Base-by-base conservation (phyloP, 257 asterid species). In the Fraxinus excelsior region DNA sequence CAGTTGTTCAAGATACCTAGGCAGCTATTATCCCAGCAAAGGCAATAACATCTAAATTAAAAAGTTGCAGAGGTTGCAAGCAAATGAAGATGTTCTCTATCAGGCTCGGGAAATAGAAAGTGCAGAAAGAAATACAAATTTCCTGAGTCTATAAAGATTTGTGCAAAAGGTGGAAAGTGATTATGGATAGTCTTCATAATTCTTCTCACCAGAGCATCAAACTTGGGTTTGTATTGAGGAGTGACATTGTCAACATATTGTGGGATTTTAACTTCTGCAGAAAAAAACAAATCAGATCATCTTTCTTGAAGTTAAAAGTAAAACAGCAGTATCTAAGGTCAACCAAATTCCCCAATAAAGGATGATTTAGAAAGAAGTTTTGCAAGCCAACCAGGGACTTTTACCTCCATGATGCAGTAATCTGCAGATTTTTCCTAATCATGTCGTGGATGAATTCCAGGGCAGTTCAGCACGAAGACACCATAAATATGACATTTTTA, bases 221-320 rank as follows among this genome's bases (percentile, higher is more conserved):
- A 91, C 85, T 94, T 89, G 72, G 97, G 96, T 69, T 91, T 90
- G 86, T 89, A 94, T 81, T 91, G 86, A 62, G 97, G 98, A 73
- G 96, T 91, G 82, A 91, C 98, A 35, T 81, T 90, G 87, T 94
- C 98, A 71, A 87, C 98, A 78, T 88, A 91, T 84, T 89, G 85
- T 11, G 98, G 98, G 82, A 94, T 84, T 83, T 94, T 86, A 76
- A 94, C 71, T 82, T 91, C 98, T 91, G 85, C 85, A 84, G 23
- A 37, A 37, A 80, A 72, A 78, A 58, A 38, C 6, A 73, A 21
- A 79, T 37, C 51, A 86, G 21, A 74, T 65, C 49, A 70, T 51
- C 70, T 67, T 80, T 75, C 70, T 42, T 53, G 38, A 42, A 70
- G 51, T 18, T 3, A 25, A 38, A 26, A 35, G 3, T 34, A 70